Percentiles rank a stretch among this genome's conserved stretches.
These are phyloP conservation scores for Saccharomyces mikatae DNA, from an alignment of 805 yeast species.

Conservation along the genomic window DNA sequence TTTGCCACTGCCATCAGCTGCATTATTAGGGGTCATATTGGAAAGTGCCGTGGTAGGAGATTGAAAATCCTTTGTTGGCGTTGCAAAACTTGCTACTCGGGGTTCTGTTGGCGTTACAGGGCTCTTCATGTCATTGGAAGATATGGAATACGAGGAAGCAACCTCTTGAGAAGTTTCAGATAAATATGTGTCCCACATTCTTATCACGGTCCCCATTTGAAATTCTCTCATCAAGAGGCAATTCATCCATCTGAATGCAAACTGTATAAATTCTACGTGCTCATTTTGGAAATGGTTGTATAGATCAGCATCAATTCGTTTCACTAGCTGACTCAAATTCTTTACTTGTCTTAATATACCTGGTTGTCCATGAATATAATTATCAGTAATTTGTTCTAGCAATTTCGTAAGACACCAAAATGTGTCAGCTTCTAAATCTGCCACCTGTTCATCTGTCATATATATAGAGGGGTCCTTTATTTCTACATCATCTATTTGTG, in stretches of 20 bases:
- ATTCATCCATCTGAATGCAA: slow-evolving; percentile 98
- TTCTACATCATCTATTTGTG: slow-evolving; percentile 41
- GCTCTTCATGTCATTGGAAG: slow-evolving; percentile 9
- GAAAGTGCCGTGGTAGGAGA: slow-evolving; percentile 6
- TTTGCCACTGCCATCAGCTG: slow-evolving; percentile 11
- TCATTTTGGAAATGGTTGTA: slow-evolving; percentile 69
- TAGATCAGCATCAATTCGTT: slow-evolving; percentile 68
- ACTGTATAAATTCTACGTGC: slow-evolving; percentile 89
- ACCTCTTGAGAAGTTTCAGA: slow-evolving; percentile 50
- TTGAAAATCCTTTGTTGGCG: slow-evolving; percentile 8
- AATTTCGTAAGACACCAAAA: slow-evolving; percentile 93
- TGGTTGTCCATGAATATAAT: slow-evolving; percentile 96
- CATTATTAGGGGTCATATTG: slow-evolving; percentile 5
- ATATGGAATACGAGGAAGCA: slow-evolving; percentile 4
- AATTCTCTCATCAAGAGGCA: slow-evolving; percentile 93
- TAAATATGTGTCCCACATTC: slow-evolving; percentile 97
- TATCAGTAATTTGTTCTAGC: slow-evolving; percentile 91
- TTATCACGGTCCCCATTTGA: slow-evolving; percentile 62
- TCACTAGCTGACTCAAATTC: slow-evolving; percentile 67
- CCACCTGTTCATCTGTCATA: slow-evolving; percentile 51
- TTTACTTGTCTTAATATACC: slow-evolving; percentile 89
- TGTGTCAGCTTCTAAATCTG: slow-evolving; percentile 85
- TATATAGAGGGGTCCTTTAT: slow-evolving; percentile 50
- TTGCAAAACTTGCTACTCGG: slow-evolving; percentile 13
- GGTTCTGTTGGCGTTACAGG: slow-evolving; percentile 23